Evolutionary conservation across 202 grass and related monocot genomes (phyloP).

Genomic region (Panicum virgatum): DNA sequence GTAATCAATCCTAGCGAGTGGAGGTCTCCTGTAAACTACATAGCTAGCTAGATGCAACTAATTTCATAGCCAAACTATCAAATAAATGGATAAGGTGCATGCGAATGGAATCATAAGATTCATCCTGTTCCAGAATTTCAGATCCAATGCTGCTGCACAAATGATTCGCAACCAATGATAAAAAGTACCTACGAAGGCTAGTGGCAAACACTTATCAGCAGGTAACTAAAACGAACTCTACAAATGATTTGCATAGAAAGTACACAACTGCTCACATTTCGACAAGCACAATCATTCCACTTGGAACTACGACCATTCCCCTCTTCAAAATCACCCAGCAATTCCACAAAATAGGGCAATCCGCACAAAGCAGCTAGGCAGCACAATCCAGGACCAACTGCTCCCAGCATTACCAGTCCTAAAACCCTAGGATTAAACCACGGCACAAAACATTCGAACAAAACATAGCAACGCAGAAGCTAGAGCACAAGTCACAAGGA

Average conservation of each 20-base stretch:
- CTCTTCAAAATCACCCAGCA: neutral
- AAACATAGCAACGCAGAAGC: neutral
- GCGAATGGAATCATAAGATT: neutral
- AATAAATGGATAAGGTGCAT: neutral
- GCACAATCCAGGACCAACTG: neutral
- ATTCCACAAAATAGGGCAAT: neutral
- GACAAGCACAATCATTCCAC: conserved; percentile 10
- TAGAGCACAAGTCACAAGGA: neutral
- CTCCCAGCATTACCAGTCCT: conserved; percentile 2
- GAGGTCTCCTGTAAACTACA: neutral
- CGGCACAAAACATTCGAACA: neutral
- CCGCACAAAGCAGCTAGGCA: neutral
- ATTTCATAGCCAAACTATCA: neutral
- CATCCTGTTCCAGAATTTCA: neutral
- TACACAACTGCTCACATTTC: neutral
- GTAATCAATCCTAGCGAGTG: neutral
- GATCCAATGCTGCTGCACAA: neutral
- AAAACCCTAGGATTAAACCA: conserved; percentile 47
- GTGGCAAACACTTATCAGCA: neutral
- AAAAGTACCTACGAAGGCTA: neutral
- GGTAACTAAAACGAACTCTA: neutral
- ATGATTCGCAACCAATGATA: neutral
- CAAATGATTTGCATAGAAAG: neutral
- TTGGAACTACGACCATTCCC: neutral
- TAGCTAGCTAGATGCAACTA: conserved; percentile 21